Conservation (phyloP, 768 basidiomycete species). For the Hygrophorus russula region DNA sequence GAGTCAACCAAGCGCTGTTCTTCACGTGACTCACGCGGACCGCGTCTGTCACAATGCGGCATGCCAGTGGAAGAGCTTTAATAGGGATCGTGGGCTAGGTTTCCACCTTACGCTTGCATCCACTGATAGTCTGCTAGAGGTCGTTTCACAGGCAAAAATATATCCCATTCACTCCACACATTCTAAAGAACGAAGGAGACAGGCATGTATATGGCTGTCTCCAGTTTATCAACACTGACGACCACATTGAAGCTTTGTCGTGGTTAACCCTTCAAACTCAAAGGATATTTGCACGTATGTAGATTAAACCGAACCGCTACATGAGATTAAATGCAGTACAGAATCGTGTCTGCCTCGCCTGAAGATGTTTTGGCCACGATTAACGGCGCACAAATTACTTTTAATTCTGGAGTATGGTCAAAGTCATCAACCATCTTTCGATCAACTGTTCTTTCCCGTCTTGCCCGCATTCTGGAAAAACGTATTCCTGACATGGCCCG, state of each 20-base stretch:
- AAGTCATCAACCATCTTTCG: constrained; percentile 44
- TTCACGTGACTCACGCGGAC: no score
- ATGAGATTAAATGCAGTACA: constrained; percentile 14
- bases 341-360: constrained; percentile 42
- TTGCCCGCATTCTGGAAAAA: constrained; percentile 53
- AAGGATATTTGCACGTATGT: constrained; percentile 46
- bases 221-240: background rate
- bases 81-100: no score
- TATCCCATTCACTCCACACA: constrained; percentile 4
- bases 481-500: constrained; percentile 47
- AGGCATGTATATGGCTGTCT: background rate
- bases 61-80: no score
- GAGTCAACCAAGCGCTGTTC: no score
- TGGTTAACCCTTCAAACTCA: constrained; percentile 63
- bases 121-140: constrained; percentile 1
- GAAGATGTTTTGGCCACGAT: constrained; percentile 44
- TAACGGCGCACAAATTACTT: constrained; percentile 41
- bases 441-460: constrained; percentile 49
- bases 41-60: no score
- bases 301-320: constrained; percentile 1
- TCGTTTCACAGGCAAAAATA: constrained; percentile 6
- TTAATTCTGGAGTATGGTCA: constrained; percentile 66
- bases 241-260: constrained; percentile 28
- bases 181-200: background rate
- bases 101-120: background rate